Conservation (phyloP, 1,284 basidiomycete species). For the Ustilago nuda region DNA sequence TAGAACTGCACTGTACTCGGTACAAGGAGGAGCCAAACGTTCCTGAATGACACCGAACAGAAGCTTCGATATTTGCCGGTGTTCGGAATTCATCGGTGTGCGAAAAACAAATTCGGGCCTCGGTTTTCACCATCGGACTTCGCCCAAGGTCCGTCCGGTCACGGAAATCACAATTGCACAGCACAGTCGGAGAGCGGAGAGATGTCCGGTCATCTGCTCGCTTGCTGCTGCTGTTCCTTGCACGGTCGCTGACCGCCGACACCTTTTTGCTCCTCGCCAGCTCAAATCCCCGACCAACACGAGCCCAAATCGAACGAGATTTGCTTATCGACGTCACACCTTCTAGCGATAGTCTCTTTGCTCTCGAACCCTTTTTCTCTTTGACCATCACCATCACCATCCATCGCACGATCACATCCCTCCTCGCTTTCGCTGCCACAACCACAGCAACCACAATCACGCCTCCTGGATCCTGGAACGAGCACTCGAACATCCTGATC, state of each 20-base stretch:
- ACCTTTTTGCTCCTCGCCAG: not conserved
- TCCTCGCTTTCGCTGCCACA: not conserved
- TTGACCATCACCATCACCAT: not conserved
- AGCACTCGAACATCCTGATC: not conserved
- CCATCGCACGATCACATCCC: not conserved
- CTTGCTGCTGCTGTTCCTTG: not conserved
- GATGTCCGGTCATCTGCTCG: conserved; percentile 6
- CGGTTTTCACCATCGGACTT: conserved; percentile 27
- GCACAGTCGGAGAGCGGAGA: not conserved
- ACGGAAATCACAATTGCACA: conserved; percentile 4
- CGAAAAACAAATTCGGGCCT: conserved; percentile 1
- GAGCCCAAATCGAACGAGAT: not conserved
- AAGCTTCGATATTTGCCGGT: conserved; percentile 32
- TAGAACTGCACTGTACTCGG: not conserved
- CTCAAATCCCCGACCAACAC: conserved; percentile 15
- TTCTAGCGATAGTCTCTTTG: not conserved
- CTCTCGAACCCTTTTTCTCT: not conserved
- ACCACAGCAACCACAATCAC: not conserved
- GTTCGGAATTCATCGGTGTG: conserved; percentile 39
- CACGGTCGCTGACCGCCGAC: conserved; percentile 13
- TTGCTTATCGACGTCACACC: not conserved
- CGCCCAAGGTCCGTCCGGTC: not conserved
- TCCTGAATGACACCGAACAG: not conserved
- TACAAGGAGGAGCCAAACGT: not conserved
- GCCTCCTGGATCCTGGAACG: not conserved